Percentiles rank a stretch among this genome's conserved stretches.
phyloP scores from a whole-genome alignment of 139 green algal species.

The Chlamydomonas sp. region DNA sequence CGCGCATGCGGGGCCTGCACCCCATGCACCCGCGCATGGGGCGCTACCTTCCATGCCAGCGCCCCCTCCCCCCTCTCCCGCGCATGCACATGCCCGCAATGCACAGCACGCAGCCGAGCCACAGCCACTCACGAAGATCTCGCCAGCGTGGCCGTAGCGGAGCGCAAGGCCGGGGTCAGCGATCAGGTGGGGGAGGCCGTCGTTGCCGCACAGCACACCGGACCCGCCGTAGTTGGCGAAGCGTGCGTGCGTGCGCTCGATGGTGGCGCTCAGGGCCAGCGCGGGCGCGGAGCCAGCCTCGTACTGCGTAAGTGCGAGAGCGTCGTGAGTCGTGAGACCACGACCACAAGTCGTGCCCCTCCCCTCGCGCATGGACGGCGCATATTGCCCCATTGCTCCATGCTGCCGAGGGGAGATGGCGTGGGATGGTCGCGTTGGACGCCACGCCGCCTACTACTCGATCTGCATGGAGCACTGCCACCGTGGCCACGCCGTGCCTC shows the following conservation, averaged over 20 bases:
- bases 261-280: constrained; percentile 88
- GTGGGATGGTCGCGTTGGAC: background rate
- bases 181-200: constrained; percentile 97
- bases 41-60: background rate
- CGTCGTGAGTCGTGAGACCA: background rate
- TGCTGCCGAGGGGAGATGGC: background rate
- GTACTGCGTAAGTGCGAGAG: constrained; percentile 60
- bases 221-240: constrained; percentile 89
- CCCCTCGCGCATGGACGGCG: background rate
- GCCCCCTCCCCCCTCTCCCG: background rate
- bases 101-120: background rate
- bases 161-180: constrained; percentile 91
- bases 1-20: background rate
- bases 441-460: too few species aligned
- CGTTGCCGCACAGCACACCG: constrained; percentile 92
- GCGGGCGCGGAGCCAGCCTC: constrained; percentile 77
- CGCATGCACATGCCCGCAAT: constrained; percentile 4
- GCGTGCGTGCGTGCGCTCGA: constrained; percentile 85
- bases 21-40: background rate
- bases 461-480: too few species aligned
- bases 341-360: background rate
- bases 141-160: constrained; percentile 85
- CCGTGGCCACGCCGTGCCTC: too few species aligned
- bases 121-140: constrained; percentile 77
- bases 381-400: background rate